Conservation (phyloP, 805 yeast species). For the Tanozyma kutaoensis region DNA sequence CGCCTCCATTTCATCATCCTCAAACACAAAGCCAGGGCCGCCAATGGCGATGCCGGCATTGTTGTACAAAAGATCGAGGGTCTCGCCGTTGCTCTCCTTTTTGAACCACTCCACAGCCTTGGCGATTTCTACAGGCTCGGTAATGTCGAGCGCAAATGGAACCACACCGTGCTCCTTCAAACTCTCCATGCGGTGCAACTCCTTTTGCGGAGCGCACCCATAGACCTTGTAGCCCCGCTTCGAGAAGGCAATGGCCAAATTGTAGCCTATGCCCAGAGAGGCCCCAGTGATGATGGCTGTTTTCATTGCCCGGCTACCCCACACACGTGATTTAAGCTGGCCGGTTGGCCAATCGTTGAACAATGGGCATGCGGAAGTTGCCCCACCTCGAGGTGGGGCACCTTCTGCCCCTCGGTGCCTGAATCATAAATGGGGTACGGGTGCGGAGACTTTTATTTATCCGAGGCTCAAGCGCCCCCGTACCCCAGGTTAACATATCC, state of each 20-base stretch:
- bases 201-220: not conserved
- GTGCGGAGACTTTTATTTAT: too few relatives aligned
- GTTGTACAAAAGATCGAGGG: not conserved
- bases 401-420: too few relatives aligned
- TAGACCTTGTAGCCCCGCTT: not conserved
- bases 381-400: too few relatives aligned
- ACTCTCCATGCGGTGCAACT: not conserved
- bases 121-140: not conserved
- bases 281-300: not conserved
- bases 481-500: too few relatives aligned
- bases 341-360: too few relatives aligned
- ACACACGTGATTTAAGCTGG: too few relatives aligned
- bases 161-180: not conserved
- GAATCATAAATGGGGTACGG: too few relatives aligned
- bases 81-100: not conserved
- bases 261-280: not conserved
- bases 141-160: not conserved
- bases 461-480: too few relatives aligned
- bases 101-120: not conserved
- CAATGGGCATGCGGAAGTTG: too few relatives aligned
- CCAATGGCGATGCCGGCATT: not conserved
- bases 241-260: not conserved
- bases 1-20: not conserved
- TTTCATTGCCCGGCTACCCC: too few relatives aligned
- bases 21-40: not conserved